Percentiles rank a stretch among this genome's conserved stretches.
These are phyloP conservation scores for Candida arabinofermentans DNA, from an alignment of 805 yeast genomes.

Conservation along the genomic window DNA sequence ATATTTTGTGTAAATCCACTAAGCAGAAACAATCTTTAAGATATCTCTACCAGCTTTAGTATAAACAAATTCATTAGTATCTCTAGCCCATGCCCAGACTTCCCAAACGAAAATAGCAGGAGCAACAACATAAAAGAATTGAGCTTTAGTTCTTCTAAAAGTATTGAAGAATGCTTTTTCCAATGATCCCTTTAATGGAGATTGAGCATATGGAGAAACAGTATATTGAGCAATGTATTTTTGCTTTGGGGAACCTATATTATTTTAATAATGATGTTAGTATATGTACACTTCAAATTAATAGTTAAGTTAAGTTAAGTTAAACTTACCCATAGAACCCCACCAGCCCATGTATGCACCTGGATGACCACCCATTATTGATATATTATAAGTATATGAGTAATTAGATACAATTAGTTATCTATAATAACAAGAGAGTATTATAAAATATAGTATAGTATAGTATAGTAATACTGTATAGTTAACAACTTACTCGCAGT, in stretches of 20 bases:
- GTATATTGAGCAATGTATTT: slow-evolving; percentile 84
- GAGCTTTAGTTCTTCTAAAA: slow-evolving; percentile 89
- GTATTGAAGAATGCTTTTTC: slow-evolving; percentile 88
- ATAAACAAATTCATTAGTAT: slow-evolving; percentile 89
- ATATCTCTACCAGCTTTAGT: slow-evolving; percentile 98
- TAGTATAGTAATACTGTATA: no score
- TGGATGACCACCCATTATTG: slow-evolving; percentile 63
- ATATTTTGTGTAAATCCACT: no score
- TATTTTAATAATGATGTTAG: not conserved
- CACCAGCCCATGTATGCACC: slow-evolving; percentile 96
- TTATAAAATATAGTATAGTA: no score
- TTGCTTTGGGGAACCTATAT: slow-evolving; percentile 65
- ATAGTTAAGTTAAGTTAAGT: not conserved
- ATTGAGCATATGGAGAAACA: slow-evolving; percentile 90
- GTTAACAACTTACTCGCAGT: no score
- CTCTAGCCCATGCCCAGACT: slow-evolving; percentile 83
- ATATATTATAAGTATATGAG: slow-evolving; percentile 8
- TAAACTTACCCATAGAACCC: slow-evolving; percentile 72
- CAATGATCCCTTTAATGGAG: slow-evolving; percentile 82
- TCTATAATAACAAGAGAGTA: not conserved
- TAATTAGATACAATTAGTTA: no score
- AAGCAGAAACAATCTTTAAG: slow-evolving; percentile 58
- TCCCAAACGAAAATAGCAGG: slow-evolving; percentile 83
- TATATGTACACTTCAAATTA: not conserved
- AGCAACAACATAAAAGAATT: slow-evolving; percentile 68